phyloP scores from a whole-genome alignment of 306 rosid species.

The Hylodesmum podocarpum region DNA sequence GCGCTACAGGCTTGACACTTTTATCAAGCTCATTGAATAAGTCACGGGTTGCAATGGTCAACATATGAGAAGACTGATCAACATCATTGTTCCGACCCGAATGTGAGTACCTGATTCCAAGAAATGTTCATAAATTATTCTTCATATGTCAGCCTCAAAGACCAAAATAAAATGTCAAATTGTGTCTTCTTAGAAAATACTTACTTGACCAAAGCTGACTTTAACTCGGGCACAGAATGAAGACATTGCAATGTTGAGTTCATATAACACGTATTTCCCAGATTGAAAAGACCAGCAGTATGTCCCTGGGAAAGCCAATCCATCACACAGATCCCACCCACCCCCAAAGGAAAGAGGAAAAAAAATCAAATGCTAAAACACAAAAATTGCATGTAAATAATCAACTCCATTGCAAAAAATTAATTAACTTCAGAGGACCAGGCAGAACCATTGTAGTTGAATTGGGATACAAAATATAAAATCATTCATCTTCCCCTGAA shows the following conservation, averaged over 20 bases:
- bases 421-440: background rate
- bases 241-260: constrained; percentile 97
- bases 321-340: background rate
- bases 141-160: constrained; percentile 11
- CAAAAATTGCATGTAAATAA: background rate
- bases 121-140: constrained; percentile 27
- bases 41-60: constrained; percentile 91
- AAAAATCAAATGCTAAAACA: constrained; percentile 12
- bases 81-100: constrained; percentile 76
- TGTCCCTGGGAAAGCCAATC: constrained; percentile 64
- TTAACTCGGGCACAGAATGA: constrained; percentile 98
- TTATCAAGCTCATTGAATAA: constrained; percentile 84
- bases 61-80: constrained; percentile 89
- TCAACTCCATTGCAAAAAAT: background rate
- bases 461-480: no score
- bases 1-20: constrained; percentile 94
- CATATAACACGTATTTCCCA: constrained; percentile 99
- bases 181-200: constrained; percentile 29
- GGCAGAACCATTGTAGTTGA: no score
- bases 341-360: background rate
- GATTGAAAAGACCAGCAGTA: constrained; percentile 86
- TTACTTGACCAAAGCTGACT: constrained; percentile 85
- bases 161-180: constrained; percentile 25
- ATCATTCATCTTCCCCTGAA: no score
- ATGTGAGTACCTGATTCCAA: constrained; percentile 67